Conservation (phyloP, 768 basidiomycete species). For the Tulasnella calospora region DNA sequence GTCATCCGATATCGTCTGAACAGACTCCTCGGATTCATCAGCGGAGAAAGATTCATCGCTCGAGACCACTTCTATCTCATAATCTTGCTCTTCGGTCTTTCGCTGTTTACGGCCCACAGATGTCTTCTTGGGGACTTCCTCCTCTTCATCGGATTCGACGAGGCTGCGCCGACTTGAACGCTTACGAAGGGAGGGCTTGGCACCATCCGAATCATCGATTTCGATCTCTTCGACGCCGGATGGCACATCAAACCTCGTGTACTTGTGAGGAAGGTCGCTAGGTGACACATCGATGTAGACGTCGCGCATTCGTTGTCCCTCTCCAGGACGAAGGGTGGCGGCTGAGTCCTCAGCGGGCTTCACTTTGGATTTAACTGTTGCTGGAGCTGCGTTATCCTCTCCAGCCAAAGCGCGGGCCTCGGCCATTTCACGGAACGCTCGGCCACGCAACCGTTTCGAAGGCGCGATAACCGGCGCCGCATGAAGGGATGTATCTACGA, state of each 20-base stretch:
- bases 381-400: conserved; percentile 18
- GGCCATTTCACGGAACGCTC: conserved; percentile 56
- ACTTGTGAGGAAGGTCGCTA: conserved; percentile 5
- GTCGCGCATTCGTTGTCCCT: conserved; percentile 26
- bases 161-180: conserved; percentile 40
- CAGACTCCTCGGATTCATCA: conserved; percentile 19
- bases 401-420: conserved; percentile 38
- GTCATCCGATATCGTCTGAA: conserved; percentile 33
- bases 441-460: conserved; percentile 67
- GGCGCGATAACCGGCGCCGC: conserved; percentile 36
- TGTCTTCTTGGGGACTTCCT: conserved; percentile 18
- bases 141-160: conserved; percentile 40
- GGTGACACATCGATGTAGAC: conserved; percentile 30
- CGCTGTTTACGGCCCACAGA: conserved; percentile 10
- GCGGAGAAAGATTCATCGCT: neutral
- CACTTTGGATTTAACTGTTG: neutral
- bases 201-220: neutral
- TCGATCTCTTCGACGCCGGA: neutral
- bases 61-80: conserved; percentile 19
- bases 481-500: conserved; percentile 17
- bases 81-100: conserved; percentile 30
- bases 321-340: conserved; percentile 4
- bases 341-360: neutral
- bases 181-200: neutral
- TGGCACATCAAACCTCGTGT: neutral